phyloP scores from a whole-genome alignment of 2,329 filamentous ascomycete genomes.

The Neoscytalidium dimidiatum region DNA sequence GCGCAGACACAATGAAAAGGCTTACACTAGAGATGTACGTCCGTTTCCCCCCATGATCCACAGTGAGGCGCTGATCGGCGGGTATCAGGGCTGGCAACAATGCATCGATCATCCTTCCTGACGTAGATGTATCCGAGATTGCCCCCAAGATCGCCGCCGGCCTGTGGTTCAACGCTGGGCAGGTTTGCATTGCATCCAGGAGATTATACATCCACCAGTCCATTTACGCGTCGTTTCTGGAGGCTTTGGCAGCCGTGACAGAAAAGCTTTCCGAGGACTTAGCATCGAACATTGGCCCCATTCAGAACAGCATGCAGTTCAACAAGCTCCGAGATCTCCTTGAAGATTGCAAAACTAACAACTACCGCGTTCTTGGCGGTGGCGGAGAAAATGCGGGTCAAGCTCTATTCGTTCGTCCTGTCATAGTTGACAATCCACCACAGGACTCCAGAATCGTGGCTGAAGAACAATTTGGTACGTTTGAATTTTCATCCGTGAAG shows the following conservation, averaged over 20 bases:
- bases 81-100: conserved; percentile 57
- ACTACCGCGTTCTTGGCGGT: not conserved
- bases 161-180: conserved; percentile 27
- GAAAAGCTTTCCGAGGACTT: conserved; percentile 36
- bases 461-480: conserved; percentile 62
- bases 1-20: conserved; percentile 60
- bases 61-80: too few species aligned
- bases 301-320: conserved; percentile 63
- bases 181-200: conserved; percentile 42
- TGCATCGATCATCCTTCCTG: conserved; percentile 59
- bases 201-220: conserved; percentile 37
- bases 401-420: conserved; percentile 58
- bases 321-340: conserved; percentile 55
- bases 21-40: conserved; percentile 58
- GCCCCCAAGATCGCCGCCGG: conserved; percentile 58
- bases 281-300: conserved; percentile 50
- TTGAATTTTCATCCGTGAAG: conserved; percentile 32
- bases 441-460: conserved; percentile 54
- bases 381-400: not conserved
- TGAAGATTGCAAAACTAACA: conserved; percentile 52
- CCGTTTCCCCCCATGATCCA: not conserved
- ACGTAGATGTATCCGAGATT: conserved; percentile 57
- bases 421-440: conserved; percentile 56
- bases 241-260: conserved; percentile 43
- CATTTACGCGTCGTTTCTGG: conserved; percentile 36